phyloP scores from a whole-genome alignment of 805 yeast genomes.

The Zygosaccharomyces kombuchaensis region DNA sequence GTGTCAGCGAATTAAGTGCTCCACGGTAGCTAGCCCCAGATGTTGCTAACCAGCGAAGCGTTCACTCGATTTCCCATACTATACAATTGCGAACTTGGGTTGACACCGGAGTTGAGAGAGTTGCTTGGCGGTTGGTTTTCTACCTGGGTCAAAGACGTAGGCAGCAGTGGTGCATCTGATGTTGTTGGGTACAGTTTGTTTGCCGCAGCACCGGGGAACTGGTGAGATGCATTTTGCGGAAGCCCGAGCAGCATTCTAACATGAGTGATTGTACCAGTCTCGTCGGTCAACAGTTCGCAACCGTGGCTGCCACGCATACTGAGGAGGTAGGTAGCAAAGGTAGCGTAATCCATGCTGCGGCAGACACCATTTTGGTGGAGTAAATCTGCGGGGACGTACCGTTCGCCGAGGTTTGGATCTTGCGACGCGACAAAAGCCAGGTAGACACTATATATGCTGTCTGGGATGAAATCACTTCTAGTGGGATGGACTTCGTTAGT shows the following conservation, averaged over 20 bases:
- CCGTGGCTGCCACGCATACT: constrained; percentile 21
- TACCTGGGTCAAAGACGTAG: background rate
- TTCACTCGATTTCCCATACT: constrained; percentile 7
- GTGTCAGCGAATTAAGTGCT: background rate
- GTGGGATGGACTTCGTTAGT: background rate
- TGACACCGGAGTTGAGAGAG: constrained; percentile 2
- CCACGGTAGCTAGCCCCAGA: constrained; percentile 24
- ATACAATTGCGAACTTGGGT: constrained; percentile 10
- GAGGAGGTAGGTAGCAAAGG: constrained; percentile 22
- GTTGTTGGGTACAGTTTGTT: background rate
- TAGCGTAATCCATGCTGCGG: constrained; percentile 17
- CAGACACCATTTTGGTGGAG: constrained; percentile 22
- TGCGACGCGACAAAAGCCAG: constrained; percentile 9
- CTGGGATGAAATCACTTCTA: constrained; percentile 6
- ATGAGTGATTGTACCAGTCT: constrained; percentile 24
- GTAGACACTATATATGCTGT: constrained; percentile 18
- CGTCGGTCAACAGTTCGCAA: constrained; percentile 21
- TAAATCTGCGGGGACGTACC: constrained; percentile 22
- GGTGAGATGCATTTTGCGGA: background rate
- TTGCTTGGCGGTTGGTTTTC: background rate
- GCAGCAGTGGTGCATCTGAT: background rate
- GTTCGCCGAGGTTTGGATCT: constrained; percentile 11
- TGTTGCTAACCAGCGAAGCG: constrained; percentile 14
- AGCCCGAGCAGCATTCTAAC: constrained; percentile 16
- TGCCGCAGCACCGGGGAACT: background rate